Evolutionary conservation across 2,329 filamentous ascomycete species (phyloP), one percentile per base, ranked within the genome.

Genomic region (Diplodia scrobiculata): DNA sequence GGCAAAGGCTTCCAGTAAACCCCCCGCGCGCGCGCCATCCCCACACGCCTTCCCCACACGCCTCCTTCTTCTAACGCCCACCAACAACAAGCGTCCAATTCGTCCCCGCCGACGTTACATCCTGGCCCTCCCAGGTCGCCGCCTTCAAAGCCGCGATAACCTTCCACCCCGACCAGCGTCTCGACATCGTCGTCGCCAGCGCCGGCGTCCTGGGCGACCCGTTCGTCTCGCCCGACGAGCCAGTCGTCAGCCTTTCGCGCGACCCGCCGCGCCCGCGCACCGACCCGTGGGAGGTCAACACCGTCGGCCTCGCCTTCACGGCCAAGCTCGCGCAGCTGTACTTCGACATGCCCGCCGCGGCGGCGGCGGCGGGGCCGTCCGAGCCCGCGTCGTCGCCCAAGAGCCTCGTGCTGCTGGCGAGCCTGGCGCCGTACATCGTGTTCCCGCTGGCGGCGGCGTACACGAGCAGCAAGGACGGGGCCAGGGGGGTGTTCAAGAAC

Each of bases 121-220:
- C 70, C 5, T 76, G 74, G 63, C 53, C 67, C 6, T 71, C 72
- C 7, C 74, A 76, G 62, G 67, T 71, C 14, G 60, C 60, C 1
- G 70, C 75, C 50, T 78, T 77, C 69, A 72, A 75, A 48, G 69
- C 68, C 2, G 74, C 75, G 1, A 68, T 76, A 14, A 11, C 45
- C 1, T 74, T 72, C 25, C 73, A 72, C 3, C 67, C 69, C 0
- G 70, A 67, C 7, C 62, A 66, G n/a, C 72, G 65, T 11, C 55
- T 78, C 29, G 75, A 78, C 48, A 55, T 76, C 17, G 73, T 75
- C 2, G 69, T 77, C 3, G 70, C 74, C 4, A 71, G 69, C 19
- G 75, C 76, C 2, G 76, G 75, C 29, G 68, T 75, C 7, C 66
- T 72, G 45, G 68, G 68, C 1, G 68, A 73, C 34, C 72, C 70